phyloP scores from a whole-genome alignment of 2,329 filamentous ascomycete species.

The Ophiostoma quercus region DNA sequence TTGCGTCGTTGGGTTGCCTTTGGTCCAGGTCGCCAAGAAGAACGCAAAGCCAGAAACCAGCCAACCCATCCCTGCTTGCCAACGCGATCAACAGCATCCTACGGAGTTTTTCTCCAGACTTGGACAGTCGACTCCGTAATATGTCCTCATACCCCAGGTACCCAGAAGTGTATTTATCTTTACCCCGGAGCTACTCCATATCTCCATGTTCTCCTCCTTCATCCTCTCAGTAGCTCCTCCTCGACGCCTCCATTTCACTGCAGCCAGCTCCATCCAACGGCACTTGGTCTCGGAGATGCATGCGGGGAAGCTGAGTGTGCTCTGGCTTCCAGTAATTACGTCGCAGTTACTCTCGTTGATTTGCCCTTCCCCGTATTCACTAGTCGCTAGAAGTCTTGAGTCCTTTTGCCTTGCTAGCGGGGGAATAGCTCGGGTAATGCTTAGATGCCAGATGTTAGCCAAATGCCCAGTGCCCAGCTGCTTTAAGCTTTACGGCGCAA shows the following conservation, averaged over 20 bases:
- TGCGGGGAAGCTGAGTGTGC: slow-evolving; percentile 10
- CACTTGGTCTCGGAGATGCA: slow-evolving; percentile 12
- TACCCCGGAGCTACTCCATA: slow-evolving; percentile 9
- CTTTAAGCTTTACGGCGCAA: slow-evolving; percentile 9
- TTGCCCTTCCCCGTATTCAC: background rate
- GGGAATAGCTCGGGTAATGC: background rate
- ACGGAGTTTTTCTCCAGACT: slow-evolving; percentile 13
- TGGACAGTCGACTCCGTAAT: slow-evolving; percentile 6
- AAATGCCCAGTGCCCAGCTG: slow-evolving; percentile 10
- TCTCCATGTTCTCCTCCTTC: too few relatives aligned
- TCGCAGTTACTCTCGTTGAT: background rate
- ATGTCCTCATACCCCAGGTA: background rate
- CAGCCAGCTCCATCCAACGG: background rate
- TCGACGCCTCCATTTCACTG: background rate
- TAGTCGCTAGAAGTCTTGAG: background rate
- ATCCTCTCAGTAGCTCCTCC: background rate
- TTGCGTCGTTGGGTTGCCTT: background rate
- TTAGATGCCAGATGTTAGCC: too few relatives aligned
- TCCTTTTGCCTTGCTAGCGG: background rate
- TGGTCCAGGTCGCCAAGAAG: background rate
- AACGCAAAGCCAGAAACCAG: background rate
- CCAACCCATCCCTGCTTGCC: background rate
- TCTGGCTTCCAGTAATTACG: background rate
- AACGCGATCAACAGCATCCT: background rate
- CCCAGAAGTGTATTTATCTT: background rate